Conservation (phyloP, 2,329 filamentous ascomycete species). For the Apiospora marii region DNA sequence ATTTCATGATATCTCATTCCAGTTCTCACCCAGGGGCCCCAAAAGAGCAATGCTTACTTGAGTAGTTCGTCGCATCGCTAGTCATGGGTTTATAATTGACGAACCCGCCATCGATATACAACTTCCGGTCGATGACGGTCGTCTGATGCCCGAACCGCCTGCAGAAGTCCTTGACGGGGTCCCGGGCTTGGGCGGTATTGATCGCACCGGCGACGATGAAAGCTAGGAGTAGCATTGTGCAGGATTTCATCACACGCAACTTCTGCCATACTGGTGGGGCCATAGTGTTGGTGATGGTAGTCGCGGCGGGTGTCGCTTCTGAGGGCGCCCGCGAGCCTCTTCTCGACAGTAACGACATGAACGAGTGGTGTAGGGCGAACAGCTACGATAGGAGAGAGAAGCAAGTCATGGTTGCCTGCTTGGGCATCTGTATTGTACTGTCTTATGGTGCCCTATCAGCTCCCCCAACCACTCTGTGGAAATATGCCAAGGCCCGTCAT, state of each 20-base stretch:
- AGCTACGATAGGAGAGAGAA: background rate
- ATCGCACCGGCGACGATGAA: background rate
- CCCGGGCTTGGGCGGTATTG: constrained; percentile 29
- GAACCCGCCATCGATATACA: constrained; percentile 70
- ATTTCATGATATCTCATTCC: background rate
- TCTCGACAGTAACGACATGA: background rate
- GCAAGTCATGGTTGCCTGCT: background rate
- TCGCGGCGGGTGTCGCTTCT: background rate
- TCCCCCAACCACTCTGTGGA: background rate
- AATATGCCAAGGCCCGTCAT: background rate
- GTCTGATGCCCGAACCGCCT: constrained; percentile 66
- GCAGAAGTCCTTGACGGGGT: constrained; percentile 63
- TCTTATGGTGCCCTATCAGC: background rate
- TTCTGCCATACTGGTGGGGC: background rate
- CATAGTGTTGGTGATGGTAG: background rate
- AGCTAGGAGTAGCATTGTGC: background rate
- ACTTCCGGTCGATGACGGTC: constrained; percentile 62
- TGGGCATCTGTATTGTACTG: background rate
- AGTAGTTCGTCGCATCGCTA: constrained; percentile 58
- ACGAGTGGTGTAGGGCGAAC: background rate
- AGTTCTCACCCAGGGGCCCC: background rate
- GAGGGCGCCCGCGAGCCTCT: background rate
- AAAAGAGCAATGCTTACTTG: constrained; percentile 54
- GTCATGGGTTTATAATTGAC: constrained; percentile 61
- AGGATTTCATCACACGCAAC: background rate